Conservation (phyloP, 192 early-diverging fungal species). For the Coemansia reversa region DNA sequence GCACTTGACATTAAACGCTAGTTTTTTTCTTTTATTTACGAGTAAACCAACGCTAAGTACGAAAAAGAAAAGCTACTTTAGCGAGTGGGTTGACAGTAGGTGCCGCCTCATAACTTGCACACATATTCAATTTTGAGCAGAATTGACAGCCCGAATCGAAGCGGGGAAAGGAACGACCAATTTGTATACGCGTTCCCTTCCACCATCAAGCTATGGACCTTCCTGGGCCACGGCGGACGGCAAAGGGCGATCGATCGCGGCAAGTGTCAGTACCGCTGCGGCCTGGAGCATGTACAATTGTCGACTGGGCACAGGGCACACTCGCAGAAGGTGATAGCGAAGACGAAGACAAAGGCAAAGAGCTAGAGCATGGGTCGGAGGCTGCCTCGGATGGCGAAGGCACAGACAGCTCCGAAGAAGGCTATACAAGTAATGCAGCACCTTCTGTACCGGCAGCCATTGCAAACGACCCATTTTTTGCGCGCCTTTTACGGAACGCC, state of each 20-base stretch:
- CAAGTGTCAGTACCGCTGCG: constrained; percentile 33
- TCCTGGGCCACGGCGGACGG: constrained; percentile 21
- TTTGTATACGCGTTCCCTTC: too few relatives aligned
- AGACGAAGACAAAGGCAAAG: not conserved
- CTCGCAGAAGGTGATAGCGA: constrained; percentile 19
- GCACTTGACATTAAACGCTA: too few relatives aligned
- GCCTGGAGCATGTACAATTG: constrained; percentile 45
- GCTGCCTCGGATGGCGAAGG: constrained; percentile 30
- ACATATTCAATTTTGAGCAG: not conserved
- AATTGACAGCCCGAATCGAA: constrained; percentile 2
- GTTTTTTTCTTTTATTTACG: too few relatives aligned
- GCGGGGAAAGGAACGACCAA: not conserved
- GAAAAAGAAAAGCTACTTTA: too few relatives aligned
- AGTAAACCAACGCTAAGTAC: too few relatives aligned
- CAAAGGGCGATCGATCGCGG: constrained; percentile 31
- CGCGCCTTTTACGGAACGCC: constrained; percentile 42
- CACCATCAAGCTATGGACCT: constrained; percentile 28
- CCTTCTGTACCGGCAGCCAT: constrained; percentile 49
- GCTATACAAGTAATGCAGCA: constrained; percentile 40
- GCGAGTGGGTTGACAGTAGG: too few relatives aligned
- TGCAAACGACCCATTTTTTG: constrained; percentile 55
- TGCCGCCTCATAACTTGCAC: too few relatives aligned
- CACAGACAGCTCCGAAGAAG: constrained; percentile 26
- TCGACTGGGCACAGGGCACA: constrained; percentile 39
- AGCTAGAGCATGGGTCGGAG: constrained; percentile 7